A percentile compares a stretch with the other conserved stretches of the same genome.
These are phyloP conservation scores for Ceratobasidium sp. DNA, from an alignment of 1,284 basidiomycete genomes.

Conservation along the genomic window DNA sequence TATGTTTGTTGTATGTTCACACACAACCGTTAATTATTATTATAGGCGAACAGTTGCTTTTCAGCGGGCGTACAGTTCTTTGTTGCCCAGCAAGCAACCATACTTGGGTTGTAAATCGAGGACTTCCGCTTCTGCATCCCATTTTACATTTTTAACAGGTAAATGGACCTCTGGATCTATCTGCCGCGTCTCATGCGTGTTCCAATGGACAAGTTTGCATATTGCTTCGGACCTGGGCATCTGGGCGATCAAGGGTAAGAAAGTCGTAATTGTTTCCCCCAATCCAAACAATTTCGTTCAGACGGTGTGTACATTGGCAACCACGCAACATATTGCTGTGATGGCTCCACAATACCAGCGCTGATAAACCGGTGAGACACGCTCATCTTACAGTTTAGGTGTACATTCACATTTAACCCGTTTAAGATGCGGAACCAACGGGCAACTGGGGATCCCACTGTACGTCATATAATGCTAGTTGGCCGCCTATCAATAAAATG, in stretches of 20 bases:
- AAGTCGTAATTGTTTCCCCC: not conserved
- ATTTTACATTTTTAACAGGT: not conserved
- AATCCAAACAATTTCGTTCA: not conserved
- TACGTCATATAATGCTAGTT: not conserved
- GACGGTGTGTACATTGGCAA: not conserved
- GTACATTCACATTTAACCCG: not conserved
- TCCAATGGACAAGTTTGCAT: not conserved
- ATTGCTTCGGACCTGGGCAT: not conserved
- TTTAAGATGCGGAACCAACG: not conserved
- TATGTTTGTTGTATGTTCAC: too few relatives aligned
- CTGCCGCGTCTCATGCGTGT: not conserved
- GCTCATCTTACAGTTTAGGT: not conserved
- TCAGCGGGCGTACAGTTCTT: not conserved
- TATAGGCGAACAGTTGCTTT: not conserved
- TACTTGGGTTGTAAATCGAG: not conserved
- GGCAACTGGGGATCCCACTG: not conserved
- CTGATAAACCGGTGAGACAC: not conserved
- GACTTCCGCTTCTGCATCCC: not conserved
- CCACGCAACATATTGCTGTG: slow-evolving; percentile 3
- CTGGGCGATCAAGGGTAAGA: not conserved
- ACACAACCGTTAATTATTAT: too few relatives aligned
- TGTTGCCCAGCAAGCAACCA: not conserved
- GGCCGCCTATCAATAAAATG: too few relatives aligned
- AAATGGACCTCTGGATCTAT: not conserved
- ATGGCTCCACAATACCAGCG: not conserved